These are phyloP conservation scores for Trichoderma guizhouense DNA, from an alignment of 2,329 filamentous ascomycete species.

Conservation along the genomic window DNA sequence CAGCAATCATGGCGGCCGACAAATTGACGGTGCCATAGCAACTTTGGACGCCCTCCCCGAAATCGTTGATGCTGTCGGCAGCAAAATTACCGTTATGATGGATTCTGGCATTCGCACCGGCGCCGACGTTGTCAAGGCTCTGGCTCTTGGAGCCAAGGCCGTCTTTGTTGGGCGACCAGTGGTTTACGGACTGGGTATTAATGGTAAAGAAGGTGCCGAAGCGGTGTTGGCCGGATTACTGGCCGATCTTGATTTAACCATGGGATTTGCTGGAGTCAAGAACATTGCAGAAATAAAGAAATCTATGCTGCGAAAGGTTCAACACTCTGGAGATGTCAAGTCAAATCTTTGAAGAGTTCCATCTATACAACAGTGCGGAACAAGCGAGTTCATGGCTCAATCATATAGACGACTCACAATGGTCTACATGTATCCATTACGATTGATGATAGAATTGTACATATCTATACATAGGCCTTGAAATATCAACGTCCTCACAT, in stretches of 20 bases:
- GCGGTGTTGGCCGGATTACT: slow-evolving; percentile 43
- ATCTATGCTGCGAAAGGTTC: slow-evolving; percentile 32
- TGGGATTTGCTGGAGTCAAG: slow-evolving; percentile 52
- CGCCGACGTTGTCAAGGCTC: slow-evolving; percentile 39
- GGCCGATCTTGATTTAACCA: slow-evolving; percentile 48
- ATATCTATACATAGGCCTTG: background rate
- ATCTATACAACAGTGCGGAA: background rate
- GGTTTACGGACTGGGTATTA: slow-evolving; percentile 36
- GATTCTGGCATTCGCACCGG: slow-evolving; percentile 41
- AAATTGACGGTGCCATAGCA: slow-evolving; percentile 38
- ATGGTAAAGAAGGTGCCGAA: slow-evolving; percentile 51
- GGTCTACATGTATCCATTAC: background rate
- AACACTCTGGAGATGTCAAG: slow-evolving; percentile 34
- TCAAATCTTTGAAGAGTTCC: slow-evolving; percentile 27
- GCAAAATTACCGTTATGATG: slow-evolving; percentile 54
- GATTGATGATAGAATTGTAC: background rate
- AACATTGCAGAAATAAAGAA: slow-evolving; percentile 37
- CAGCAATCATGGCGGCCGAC: slow-evolving; percentile 43
- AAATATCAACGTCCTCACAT: background rate
- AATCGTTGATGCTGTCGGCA: slow-evolving; percentile 54
- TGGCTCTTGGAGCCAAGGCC: slow-evolving; percentile 40
- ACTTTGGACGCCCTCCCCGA: slow-evolving; percentile 53
- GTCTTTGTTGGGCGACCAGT: slow-evolving; percentile 44
- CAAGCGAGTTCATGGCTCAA: background rate
- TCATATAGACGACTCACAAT: background rate